These are phyloP conservation scores for Fusarium fujikuroi DNA, from an alignment of 2,329 filamentous ascomycete species.

Conservation along the genomic window DNA sequence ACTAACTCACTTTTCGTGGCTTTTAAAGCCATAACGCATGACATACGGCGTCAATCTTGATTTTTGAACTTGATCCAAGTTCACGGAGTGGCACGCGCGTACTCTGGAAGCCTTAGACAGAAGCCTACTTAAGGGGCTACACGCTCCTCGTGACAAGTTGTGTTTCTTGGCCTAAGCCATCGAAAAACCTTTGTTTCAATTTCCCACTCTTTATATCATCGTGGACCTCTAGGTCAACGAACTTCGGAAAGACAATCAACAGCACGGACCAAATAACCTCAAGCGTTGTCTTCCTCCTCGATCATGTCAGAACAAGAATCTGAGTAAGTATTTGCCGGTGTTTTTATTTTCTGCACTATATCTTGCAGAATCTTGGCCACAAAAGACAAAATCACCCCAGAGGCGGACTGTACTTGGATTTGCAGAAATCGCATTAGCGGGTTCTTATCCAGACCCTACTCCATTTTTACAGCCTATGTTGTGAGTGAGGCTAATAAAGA, in stretches of 20 bases:
- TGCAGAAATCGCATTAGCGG: not conserved
- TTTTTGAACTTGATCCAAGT: not conserved
- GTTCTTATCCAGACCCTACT: too few species aligned
- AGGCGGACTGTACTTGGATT: not conserved
- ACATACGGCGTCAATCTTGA: too few species aligned
- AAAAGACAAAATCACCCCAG: not conserved
- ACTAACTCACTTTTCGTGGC: not conserved
- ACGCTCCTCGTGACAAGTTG: not conserved
- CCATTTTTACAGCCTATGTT: too few species aligned
- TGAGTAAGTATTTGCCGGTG: not conserved
- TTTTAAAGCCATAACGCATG: not conserved
- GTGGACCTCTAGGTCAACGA: too few species aligned
- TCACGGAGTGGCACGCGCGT: too few species aligned
- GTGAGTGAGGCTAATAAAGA: not conserved
- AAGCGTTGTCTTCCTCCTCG: accelerated
- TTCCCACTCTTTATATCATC: too few species aligned
- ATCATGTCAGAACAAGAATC: not conserved
- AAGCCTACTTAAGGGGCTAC: not conserved
- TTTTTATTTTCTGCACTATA: accelerated
- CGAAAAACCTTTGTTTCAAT: accelerated
- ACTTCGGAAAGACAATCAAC: not conserved
- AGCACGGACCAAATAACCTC: too few species aligned
- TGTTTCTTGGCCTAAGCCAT: accelerated
- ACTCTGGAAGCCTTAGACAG: not conserved
- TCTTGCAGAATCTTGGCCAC: accelerated